Evolutionary conservation across 1,284 basidiomycete species (phyloP), one percentile per base, ranked within the genome.

Genomic region (Phlebopus sp.): DNA sequence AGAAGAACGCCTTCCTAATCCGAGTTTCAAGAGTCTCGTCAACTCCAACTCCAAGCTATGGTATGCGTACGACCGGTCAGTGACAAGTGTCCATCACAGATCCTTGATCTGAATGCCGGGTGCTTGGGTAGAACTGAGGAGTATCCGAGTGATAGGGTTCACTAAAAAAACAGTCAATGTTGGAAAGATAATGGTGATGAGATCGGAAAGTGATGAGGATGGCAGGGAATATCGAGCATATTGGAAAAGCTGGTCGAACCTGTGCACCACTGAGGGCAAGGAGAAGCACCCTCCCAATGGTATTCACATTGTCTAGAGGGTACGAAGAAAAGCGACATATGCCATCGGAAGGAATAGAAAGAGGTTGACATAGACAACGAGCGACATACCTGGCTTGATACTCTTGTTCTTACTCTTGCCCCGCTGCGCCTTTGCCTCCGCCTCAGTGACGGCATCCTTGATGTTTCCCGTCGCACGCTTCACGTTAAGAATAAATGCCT

Each of bases 121-220:
- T 14, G 92, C 92, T 62, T 89, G 86, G 31, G 81, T 83, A 21
- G 92, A 91, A 68, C 89, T 92, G 47, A 97, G 76, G 55, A 91
- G 76, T 18, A 93, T 84, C 55, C 84, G 83, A 31, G 71, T 77
- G 57, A 94, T 87, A 9, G 79, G 70, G 40, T 82, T 86, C 23
- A 81, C 90, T 90, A 27, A 11, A 30, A 29, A 4, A 46, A 23
- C 21, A 32, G 14, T 19, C n/a, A n/a, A n/a, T n/a, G n/a, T n/a
- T n/a, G n/a, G n/a, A n/a, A n/a, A n/a, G n/a, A n/a, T n/a, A n/a
- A n/a, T n/a, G n/a, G n/a, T n/a, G 37, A 11, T 1, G 19, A 37
- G 37, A 37, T 21, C 6, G 8, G n/a, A 15, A 44, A 23, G 39
- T 27, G 31, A 49, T 44, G 36, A 42, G 39, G 37, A 23, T 23